Evolutionary conservation across 331 rosid species (phyloP).

Genomic region (Acacia pycnantha): DNA sequence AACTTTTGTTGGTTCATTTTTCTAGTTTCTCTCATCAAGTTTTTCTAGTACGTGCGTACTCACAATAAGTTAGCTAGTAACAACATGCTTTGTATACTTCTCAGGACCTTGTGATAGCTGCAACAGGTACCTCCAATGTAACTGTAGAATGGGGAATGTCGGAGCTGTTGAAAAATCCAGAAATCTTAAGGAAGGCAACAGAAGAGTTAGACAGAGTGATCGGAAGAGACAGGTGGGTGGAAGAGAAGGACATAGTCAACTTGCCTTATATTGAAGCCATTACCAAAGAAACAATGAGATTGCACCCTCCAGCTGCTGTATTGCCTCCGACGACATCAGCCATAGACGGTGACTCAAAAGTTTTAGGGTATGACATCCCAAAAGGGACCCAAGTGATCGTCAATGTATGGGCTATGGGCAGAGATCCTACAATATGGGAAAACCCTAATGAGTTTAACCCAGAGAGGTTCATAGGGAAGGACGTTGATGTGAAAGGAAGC

Average conservation of each 20-base stretch:
- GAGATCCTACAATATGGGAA: slow-evolving; percentile 52
- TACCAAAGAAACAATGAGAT: slow-evolving; percentile 48
- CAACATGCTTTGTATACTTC: background rate
- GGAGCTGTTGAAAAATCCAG: slow-evolving; percentile 47
- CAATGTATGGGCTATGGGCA: slow-evolving; percentile 42
- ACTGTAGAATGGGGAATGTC: slow-evolving; percentile 55
- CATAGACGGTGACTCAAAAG: slow-evolving; percentile 20
- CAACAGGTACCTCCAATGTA: slow-evolving; percentile 47
- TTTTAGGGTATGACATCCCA: slow-evolving; percentile 49
- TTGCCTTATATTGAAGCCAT: slow-evolving; percentile 47
- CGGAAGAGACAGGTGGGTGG: slow-evolving; percentile 53
- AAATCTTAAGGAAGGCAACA: slow-evolving; percentile 17
- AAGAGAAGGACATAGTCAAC: slow-evolving; percentile 48
- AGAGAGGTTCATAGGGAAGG: slow-evolving; percentile 40
- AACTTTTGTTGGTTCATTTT: too few species aligned
- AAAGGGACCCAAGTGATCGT: slow-evolving; percentile 43
- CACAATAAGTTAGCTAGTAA: background rate
- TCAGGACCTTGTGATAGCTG: slow-evolving; percentile 51
- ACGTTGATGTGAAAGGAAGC: slow-evolving; percentile 43
- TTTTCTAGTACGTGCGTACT: too few species aligned
- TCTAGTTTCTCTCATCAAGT: too few species aligned
- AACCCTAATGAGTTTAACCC: slow-evolving; percentile 40
- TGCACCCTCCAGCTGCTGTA: slow-evolving; percentile 49
- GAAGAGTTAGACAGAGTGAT: slow-evolving; percentile 40
- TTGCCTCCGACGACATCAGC: slow-evolving; percentile 29